Percentiles rank a stretch among this genome's conserved stretches.
Evolutionary conservation across 495 filamentous ascomycete genomes (phyloP).

Genomic region (Xylaria grammica): DNA sequence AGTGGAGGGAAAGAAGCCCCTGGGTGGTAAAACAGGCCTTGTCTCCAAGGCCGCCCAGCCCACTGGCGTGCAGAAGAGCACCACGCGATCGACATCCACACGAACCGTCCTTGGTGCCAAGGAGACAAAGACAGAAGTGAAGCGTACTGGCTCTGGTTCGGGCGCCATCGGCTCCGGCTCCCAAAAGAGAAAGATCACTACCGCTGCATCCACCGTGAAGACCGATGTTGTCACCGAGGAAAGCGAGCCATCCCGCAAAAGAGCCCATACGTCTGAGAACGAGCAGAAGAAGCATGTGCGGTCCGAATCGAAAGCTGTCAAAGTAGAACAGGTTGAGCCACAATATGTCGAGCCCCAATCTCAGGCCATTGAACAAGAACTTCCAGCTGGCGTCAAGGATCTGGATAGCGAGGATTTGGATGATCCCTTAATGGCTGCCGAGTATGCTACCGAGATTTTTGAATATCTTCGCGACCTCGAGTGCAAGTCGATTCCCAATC

Average conservation of each 20-base stretch:
- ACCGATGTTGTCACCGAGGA: slow-evolving; percentile 62
- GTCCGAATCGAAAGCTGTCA: slow-evolving; percentile 45
- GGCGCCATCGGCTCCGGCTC: slow-evolving; percentile 60
- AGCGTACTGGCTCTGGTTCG: slow-evolving; percentile 73
- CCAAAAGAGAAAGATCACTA: slow-evolving; percentile 66
- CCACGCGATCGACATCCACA: slow-evolving; percentile 64
- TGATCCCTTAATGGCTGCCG: slow-evolving; percentile 95
- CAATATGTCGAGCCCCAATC: slow-evolving; percentile 65
- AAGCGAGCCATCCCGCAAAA: slow-evolving; percentile 61
- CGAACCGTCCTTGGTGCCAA: slow-evolving; percentile 68
- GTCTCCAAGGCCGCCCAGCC: slow-evolving; percentile 79
- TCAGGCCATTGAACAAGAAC: slow-evolving; percentile 38
- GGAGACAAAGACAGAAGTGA: slow-evolving; percentile 67
- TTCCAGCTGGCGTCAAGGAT: slow-evolving; percentile 61
- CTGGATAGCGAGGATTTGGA: slow-evolving; percentile 87
- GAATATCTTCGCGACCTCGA: slow-evolving; percentile 93
- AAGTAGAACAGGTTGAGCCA: slow-evolving; percentile 65
- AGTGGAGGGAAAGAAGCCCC: slow-evolving; percentile 74
- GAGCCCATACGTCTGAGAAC: slow-evolving; percentile 43
- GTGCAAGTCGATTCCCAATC: slow-evolving; percentile 80
- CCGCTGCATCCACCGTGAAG: slow-evolving; percentile 59
- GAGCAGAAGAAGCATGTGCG: slow-evolving; percentile 34
- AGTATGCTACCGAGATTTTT: slow-evolving; percentile 97
- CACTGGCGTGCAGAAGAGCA: slow-evolving; percentile 79
- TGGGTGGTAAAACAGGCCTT: slow-evolving; percentile 61